Percentiles rank a stretch among this genome's conserved stretches.
Evolutionary conservation across 345 rosid species (phyloP).

Genomic region (Eucalyptus rudis): DNA sequence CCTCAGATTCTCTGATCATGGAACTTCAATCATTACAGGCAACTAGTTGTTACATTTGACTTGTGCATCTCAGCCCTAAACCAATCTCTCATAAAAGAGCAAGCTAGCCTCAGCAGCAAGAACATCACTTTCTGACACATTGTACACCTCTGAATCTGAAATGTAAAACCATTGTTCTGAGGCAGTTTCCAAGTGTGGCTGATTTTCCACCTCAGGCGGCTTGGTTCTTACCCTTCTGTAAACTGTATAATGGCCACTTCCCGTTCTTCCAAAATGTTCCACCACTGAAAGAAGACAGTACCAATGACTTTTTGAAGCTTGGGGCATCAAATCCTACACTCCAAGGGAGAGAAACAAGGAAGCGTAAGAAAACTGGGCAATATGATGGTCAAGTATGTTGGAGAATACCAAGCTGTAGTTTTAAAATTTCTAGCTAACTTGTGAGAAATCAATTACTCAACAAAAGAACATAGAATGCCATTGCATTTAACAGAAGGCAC

Average conservation of each 20-base stretch:
- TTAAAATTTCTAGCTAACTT: not conserved
- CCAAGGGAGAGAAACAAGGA: not conserved
- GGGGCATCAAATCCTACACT: not conserved
- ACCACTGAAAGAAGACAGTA: conserved; percentile 65
- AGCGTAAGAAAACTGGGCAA: not conserved
- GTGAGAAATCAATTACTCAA: not conserved
- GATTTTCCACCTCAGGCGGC: not conserved
- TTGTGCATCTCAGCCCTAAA: not conserved
- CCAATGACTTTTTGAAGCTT: conserved; percentile 6
- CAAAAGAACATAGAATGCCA: not conserved
- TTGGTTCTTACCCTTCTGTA: conserved; percentile 36
- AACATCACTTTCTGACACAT: conserved; percentile 60
- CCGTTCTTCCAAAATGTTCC: conserved; percentile 73
- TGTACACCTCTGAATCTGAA: conserved; percentile 57
- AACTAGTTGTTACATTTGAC: not conserved
- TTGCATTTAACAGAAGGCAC: not conserved
- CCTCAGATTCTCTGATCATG: not conserved
- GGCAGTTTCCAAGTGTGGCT: conserved; percentile 1
- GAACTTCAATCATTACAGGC: not conserved
- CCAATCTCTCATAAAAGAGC: conserved; percentile 68
- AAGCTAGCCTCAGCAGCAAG: conserved; percentile 75
- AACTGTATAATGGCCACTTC: conserved; percentile 80
- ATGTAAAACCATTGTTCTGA: conserved; percentile 50
- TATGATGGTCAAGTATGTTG: not conserved
- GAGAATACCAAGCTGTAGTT: not conserved